Conservation (phyloP, 1,139 yeast species). For the Sugiyamaella paludigena region DNA sequence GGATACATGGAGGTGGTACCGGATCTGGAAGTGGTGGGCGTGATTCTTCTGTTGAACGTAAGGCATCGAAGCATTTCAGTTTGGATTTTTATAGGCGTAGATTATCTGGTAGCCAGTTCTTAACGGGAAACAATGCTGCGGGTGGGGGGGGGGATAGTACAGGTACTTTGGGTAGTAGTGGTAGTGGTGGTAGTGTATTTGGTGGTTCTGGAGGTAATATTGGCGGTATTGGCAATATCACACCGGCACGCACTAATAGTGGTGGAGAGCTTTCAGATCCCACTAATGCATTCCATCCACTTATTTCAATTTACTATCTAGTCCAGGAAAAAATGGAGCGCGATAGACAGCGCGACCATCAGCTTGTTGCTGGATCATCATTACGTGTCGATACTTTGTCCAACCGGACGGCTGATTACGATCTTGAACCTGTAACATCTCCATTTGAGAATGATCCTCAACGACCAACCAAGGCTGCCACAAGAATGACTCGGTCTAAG, state of each 20-base stretch:
- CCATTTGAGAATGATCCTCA: conserved; percentile 14
- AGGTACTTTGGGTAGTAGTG: conserved; percentile 5
- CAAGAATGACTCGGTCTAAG: conserved; percentile 25
- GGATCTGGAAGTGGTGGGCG: background rate
- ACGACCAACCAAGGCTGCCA: conserved; percentile 19
- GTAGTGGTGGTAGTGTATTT: background rate
- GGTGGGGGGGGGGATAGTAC: background rate
- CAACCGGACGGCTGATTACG: background rate
- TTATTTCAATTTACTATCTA: conserved; percentile 79
- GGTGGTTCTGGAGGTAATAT: background rate
- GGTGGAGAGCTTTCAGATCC: conserved; percentile 58
- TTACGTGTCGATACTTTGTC: too few relatives aligned
- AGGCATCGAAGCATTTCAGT: conserved; percentile 22
- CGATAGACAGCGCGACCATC: conserved; percentile 42
- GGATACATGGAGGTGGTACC: conserved; percentile 27
- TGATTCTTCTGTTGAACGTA: conserved; percentile 7
- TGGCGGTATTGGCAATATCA: background rate
- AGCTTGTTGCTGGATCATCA: background rate
- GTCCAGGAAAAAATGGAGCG: conserved; percentile 78
- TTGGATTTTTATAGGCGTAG: conserved; percentile 29
- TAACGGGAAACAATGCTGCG: background rate
- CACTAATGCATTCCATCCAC: conserved; percentile 86
- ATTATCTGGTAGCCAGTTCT: conserved; percentile 10
- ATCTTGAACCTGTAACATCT: background rate
- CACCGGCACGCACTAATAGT: background rate